A percentile compares a stretch with the other conserved stretches of the same genome.
These are phyloP conservation scores for Aaosphaeria pasadenensis DNA, from an alignment of 2,329 filamentous ascomycete genomes.

Conservation along the genomic window DNA sequence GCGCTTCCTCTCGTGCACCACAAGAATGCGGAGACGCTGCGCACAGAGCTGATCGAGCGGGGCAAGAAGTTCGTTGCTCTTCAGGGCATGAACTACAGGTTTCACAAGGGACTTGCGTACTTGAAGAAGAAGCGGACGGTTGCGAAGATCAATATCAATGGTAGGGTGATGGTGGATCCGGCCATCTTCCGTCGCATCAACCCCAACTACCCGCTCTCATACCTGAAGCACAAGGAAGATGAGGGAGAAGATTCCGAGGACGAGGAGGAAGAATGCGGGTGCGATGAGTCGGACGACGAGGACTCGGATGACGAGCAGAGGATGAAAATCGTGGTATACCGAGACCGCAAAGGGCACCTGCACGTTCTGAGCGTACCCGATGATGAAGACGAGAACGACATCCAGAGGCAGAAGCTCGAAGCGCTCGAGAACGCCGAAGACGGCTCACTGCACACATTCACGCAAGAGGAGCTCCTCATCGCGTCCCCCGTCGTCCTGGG, in stretches of 20 bases:
- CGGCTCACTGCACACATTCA: constrained; percentile 55
- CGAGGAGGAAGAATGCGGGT: constrained; percentile 41
- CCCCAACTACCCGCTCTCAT: constrained; percentile 77
- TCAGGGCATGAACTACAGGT: constrained; percentile 79
- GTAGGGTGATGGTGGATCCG: constrained; percentile 84
- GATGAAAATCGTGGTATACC: constrained; percentile 38
- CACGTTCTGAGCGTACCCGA: constrained; percentile 55
- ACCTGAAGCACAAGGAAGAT: constrained; percentile 67
- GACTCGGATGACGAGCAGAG: constrained; percentile 11
- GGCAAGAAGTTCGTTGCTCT: constrained; percentile 81
- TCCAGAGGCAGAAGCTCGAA: constrained; percentile 58
- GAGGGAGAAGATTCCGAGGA: constrained; percentile 52
- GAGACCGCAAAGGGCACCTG: constrained; percentile 50
- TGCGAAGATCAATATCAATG: constrained; percentile 79
- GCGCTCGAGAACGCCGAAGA: constrained; percentile 40
- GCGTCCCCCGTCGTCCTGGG: constrained; percentile 82
- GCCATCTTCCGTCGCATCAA: constrained; percentile 79
- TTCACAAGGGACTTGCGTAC: constrained; percentile 80
- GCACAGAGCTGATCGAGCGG: constrained; percentile 67
- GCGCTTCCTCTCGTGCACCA: constrained; percentile 81
- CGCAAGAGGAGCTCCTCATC: constrained; percentile 79
- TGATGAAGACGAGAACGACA: constrained; percentile 54
- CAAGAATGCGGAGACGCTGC: constrained; percentile 56
- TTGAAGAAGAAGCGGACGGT: constrained; percentile 74
- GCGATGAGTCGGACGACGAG: constrained; percentile 22